These are phyloP conservation scores for Exophiala sp. DNA, from an alignment of 2,329 filamentous ascomycete species.

Conservation along the genomic window DNA sequence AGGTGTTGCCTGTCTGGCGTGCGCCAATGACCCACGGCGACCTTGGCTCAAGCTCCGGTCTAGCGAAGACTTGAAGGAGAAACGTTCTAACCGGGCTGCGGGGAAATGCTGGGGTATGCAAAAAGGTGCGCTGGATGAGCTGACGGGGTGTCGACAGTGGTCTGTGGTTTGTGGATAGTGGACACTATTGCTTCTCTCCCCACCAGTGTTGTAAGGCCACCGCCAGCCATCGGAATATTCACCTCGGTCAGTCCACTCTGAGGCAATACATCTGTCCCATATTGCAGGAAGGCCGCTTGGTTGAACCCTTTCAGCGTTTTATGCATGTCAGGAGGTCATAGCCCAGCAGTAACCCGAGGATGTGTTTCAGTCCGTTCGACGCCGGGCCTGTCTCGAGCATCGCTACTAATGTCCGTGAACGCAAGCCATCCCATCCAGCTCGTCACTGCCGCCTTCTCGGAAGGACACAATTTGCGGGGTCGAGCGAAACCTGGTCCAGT, in stretches of 20 bases:
- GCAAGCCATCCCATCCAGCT: constrained; percentile 1
- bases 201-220: no score
- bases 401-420: not conserved
- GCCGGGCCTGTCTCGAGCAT: not conserved
- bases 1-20: not conserved
- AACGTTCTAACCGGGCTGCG: constrained; percentile 9
- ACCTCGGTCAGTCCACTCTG: not conserved
- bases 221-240: not conserved
- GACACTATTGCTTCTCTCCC: not conserved
- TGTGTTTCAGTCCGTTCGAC: not conserved
- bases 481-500: constrained; percentile 8
- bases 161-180: not conserved
- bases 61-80: constrained; percentile 15
- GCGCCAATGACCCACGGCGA: constrained; percentile 12
- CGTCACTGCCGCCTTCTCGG: constrained; percentile 16
- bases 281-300: not conserved
- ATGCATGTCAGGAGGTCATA: not conserved
- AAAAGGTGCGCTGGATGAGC: not conserved
- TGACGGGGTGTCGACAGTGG: not conserved
- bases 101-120: constrained; percentile 25
- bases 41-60: constrained; percentile 14
- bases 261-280: not conserved
- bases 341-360: not conserved
- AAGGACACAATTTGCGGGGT: constrained; percentile 23
- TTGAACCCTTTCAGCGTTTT: not conserved